Conservation (phyloP, 495 filamentous ascomycete species). For the Chlorociboria aeruginascens region DNA sequence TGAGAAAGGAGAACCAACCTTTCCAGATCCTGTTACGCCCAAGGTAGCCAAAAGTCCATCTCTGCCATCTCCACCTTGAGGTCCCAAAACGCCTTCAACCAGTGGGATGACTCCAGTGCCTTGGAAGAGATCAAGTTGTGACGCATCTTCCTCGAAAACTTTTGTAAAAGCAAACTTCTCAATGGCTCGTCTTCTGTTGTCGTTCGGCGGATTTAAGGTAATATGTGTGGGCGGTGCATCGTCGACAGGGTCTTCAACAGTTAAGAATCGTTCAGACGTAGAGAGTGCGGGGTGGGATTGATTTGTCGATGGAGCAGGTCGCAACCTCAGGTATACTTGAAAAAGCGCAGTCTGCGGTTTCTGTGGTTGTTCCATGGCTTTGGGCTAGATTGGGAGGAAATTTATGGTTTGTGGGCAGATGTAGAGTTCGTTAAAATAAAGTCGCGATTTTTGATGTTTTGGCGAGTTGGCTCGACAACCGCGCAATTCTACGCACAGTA, state of each 20-base stretch:
- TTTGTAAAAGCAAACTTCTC: constrained; percentile 92
- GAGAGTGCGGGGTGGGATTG: constrained; percentile 19
- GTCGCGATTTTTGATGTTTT: no score
- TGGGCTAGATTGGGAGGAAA: no score
- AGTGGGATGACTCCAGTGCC: constrained; percentile 64
- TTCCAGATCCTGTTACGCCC: constrained; percentile 91
- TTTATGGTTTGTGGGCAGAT: no score
- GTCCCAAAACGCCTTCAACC: constrained; percentile 64
- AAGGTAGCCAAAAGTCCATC: constrained; percentile 88
- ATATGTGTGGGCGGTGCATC: constrained; percentile 59
- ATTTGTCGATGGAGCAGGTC: constrained; percentile 46
- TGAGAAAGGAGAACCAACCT: constrained; percentile 43
- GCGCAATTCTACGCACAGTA: no score
- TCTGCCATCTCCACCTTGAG: constrained; percentile 56
- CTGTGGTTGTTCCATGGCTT: constrained; percentile 8
- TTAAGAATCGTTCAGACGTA: constrained; percentile 58
- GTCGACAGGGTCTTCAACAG: constrained; percentile 50
- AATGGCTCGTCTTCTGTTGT: constrained; percentile 66
- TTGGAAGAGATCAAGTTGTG: constrained; percentile 79
- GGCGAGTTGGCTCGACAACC: no score
- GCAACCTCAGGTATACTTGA: constrained; percentile 82
- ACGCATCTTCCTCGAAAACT: constrained; percentile 78
- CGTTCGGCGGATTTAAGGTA: constrained; percentile 72
- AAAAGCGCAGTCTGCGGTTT: constrained; percentile 46
- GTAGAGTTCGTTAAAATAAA: no score